Evolutionary conservation across 139 green algal species (phyloP).

Genomic region (Eudorina sp.): DNA sequence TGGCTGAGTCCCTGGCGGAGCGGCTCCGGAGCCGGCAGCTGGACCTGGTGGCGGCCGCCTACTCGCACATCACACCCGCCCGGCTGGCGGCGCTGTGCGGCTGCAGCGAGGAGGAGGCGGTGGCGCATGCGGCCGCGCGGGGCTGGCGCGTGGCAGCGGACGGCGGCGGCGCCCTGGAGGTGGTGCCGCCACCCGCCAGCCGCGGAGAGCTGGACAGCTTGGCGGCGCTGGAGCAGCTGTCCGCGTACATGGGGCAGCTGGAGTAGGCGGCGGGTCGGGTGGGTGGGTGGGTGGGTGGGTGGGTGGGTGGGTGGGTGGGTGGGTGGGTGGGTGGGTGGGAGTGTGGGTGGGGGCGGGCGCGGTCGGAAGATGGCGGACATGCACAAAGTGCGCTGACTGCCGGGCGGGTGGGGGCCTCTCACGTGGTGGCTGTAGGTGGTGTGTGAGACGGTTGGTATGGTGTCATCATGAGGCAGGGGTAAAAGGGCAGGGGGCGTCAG

Average conservation of each 20-base stretch:
- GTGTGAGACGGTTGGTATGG: too few species aligned
- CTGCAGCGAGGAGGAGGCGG: constrained; percentile 25
- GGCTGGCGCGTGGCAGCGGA: constrained; percentile 10
- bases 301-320: too few species aligned
- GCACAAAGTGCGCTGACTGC: too few species aligned
- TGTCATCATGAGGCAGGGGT: too few species aligned
- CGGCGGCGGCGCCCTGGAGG: constrained; percentile 6
- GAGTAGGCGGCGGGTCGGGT: not conserved
- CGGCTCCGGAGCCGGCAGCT: constrained; percentile 21
- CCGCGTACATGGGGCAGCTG: constrained; percentile 40
- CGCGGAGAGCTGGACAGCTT: constrained; percentile 30
- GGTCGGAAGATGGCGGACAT: too few species aligned
- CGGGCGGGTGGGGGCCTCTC: too few species aligned
- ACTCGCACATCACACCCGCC: constrained; percentile 21
- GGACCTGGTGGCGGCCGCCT: constrained; percentile 26
- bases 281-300: too few species aligned
- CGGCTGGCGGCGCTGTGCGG: constrained; percentile 38
- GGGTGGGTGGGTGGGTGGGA: too few species aligned
- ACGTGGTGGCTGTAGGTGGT: too few species aligned
- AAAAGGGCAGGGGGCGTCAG: too few species aligned
- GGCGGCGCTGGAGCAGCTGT: constrained; percentile 39
- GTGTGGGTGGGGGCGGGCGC: too few species aligned
- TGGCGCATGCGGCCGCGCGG: not conserved
- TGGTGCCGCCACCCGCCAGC: not conserved
- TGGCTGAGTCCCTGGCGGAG: constrained; percentile 21